Evolutionary conservation across 768 basidiomycete genomes (phyloP).

Genomic region (Sporobolomyces pararoseus): DNA sequence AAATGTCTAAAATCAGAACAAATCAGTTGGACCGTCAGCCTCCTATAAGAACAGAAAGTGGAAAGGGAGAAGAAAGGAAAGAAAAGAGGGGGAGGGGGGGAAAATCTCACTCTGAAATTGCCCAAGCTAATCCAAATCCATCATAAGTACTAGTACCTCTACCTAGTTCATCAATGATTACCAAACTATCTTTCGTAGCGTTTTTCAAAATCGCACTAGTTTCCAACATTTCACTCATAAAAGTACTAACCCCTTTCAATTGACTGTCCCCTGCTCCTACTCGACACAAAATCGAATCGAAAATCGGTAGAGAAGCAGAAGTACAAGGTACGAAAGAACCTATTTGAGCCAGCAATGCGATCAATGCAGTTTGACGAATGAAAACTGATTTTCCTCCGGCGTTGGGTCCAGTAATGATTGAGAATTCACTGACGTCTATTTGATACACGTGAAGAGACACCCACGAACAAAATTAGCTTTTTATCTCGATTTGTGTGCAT

Average conservation of each 20-base stretch:
- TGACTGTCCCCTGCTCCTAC: constrained; percentile 98
- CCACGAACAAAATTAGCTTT: too few relatives aligned
- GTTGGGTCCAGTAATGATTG: constrained; percentile 96
- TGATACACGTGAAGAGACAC: not conserved
- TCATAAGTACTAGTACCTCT: constrained; percentile 83
- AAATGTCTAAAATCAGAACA: constrained; percentile 64
- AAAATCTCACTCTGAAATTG: constrained; percentile 94
- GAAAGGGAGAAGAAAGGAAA: not conserved
- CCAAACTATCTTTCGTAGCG: constrained; percentile 83
- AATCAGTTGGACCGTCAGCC: not conserved
- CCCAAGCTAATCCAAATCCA: constrained; percentile 97
- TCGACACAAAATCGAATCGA: constrained; percentile 90
- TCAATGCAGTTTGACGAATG: constrained; percentile 73
- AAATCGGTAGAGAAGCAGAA: constrained; percentile 79
- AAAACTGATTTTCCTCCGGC: constrained; percentile 95
- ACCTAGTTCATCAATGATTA: constrained; percentile 96
- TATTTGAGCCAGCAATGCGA: constrained; percentile 89
- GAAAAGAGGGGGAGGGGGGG: too few relatives aligned
- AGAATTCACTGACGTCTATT: constrained; percentile 75
- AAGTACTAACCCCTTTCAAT: constrained; percentile 94
- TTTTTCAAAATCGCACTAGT: constrained; percentile 91
- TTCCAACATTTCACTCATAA: constrained; percentile 99
- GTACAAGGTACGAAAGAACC: constrained; percentile 94
- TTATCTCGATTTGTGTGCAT: too few relatives aligned
- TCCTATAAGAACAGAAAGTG: not conserved